Conservation (phyloP, 2,329 filamentous ascomycete species). For the Talaromyces sp. region DNA sequence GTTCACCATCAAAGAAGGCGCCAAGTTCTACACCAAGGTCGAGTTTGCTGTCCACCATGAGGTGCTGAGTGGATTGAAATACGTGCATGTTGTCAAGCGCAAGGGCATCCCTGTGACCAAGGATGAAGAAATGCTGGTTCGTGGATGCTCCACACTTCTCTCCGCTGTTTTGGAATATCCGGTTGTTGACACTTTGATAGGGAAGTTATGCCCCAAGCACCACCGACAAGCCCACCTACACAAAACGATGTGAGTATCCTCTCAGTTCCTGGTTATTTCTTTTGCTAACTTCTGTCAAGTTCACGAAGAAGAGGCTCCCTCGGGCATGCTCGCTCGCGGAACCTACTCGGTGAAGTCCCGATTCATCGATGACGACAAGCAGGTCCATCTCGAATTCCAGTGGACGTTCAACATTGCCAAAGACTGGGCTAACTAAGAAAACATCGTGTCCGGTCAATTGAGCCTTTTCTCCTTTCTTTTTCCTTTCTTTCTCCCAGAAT, state of each 20-base stretch:
- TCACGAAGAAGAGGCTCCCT: conserved; percentile 84
- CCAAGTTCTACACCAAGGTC: conserved; percentile 89
- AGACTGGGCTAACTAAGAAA: conserved; percentile 58
- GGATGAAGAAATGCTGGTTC: conserved; percentile 95
- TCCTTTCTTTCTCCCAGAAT: not conserved
- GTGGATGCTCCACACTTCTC: conserved; percentile 19
- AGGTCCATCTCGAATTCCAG: conserved; percentile 83
- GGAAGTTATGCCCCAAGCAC: conserved; percentile 93
- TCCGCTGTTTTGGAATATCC: no score
- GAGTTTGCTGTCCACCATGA: conserved; percentile 95
- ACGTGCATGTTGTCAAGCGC: conserved; percentile 88
- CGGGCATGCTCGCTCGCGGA: conserved; percentile 82
- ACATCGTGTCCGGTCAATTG: not conserved
- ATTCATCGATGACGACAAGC: conserved; percentile 93
- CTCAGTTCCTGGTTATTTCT: not conserved
- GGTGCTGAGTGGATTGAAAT: conserved; percentile 90
- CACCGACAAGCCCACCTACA: conserved; percentile 74
- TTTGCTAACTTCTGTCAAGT: conserved; percentile 48
- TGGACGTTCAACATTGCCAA: conserved; percentile 97
- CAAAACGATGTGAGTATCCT: conserved; percentile 74
- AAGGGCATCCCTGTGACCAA: conserved; percentile 84
- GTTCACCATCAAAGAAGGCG: conserved; percentile 95
- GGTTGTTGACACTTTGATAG: conserved; percentile 37
- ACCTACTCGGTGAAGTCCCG: conserved; percentile 84
- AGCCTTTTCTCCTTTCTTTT: not conserved